Conservation (phyloP, 2,329 filamentous ascomycete species). For the Neofusicoccum laricinum region DNA sequence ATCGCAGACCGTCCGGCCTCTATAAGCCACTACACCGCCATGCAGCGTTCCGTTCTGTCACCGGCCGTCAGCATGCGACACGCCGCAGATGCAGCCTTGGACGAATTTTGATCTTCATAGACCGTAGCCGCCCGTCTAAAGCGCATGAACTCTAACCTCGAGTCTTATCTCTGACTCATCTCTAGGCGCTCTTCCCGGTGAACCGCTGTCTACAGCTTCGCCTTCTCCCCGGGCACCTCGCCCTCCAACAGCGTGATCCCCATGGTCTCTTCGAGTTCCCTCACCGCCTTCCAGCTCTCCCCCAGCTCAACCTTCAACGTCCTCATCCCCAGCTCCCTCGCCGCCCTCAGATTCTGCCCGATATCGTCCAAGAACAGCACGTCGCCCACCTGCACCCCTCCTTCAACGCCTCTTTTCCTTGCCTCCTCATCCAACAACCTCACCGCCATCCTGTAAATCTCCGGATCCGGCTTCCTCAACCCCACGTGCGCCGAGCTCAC, state of each 20-base stretch:
- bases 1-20: too few species aligned
- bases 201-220: neutral
- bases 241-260: constrained; percentile 55
- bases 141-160: neutral
- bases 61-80: too few species aligned
- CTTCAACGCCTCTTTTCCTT: constrained; percentile 32
- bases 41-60: too few species aligned
- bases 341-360: constrained; percentile 85
- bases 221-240: neutral
- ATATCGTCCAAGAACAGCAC: constrained; percentile 92
- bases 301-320: constrained; percentile 86
- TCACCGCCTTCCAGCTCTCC: constrained; percentile 74
- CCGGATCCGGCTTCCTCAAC: constrained; percentile 79
- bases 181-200: too few species aligned
- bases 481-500: constrained; percentile 83
- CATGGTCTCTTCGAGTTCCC: constrained; percentile 71
- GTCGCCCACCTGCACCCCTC: constrained; percentile 61
- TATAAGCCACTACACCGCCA: too few species aligned
- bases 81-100: too few species aligned
- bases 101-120: too few species aligned
- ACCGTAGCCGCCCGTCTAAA: too few species aligned
- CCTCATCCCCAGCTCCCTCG: constrained; percentile 67
- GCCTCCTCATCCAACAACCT: constrained; percentile 24
- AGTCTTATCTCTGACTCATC: neutral
- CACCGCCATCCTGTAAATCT: constrained; percentile 75